phyloP scores from a whole-genome alignment of 2,329 filamentous ascomycete species.

The Plectosphaerella cucumerina region DNA sequence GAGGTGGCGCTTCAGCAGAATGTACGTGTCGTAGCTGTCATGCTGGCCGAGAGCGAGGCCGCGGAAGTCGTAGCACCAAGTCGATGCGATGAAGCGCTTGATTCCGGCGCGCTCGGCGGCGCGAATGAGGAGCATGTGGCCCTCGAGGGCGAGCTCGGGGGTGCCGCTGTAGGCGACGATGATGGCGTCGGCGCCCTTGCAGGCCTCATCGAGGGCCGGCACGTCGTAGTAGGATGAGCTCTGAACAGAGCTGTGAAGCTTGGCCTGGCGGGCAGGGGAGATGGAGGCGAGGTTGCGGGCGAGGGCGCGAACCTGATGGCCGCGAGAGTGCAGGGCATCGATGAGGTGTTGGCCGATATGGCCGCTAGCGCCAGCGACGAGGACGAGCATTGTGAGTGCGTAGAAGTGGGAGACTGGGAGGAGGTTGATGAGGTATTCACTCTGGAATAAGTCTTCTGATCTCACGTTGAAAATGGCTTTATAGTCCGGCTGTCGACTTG shows the following conservation, averaged over 20 bases:
- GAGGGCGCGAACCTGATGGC: background rate
- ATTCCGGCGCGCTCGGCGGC: conserved; percentile 28
- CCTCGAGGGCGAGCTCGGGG: conserved; percentile 21
- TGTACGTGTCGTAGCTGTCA: conserved; percentile 25
- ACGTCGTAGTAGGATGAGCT: background rate
- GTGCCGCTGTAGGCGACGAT: conserved; percentile 16
- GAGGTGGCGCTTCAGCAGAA: conserved; percentile 21
- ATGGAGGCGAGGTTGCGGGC: background rate
- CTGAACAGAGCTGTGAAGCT: conserved; percentile 2
- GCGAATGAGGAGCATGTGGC: conserved; percentile 26
- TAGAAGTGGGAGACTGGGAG: background rate
- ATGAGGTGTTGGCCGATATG: background rate
- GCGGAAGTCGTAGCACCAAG: conserved; percentile 27
- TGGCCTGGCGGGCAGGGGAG: background rate
- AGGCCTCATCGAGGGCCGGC: conserved; percentile 4
- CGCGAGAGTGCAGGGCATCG: background rate
- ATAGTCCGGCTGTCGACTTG: no score
- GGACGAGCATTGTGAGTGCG: background rate
- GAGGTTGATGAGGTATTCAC: background rate
- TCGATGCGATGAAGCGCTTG: conserved; percentile 19
- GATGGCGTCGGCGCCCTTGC: conserved; percentile 6
- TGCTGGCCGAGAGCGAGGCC: conserved; percentile 18
- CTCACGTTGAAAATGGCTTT: background rate
- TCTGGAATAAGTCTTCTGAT: no score
- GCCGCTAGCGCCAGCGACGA: background rate